phyloP scores from a whole-genome alignment of 1,284 basidiomycete species.

The Pseudozyma tsukubaensis region DNA sequence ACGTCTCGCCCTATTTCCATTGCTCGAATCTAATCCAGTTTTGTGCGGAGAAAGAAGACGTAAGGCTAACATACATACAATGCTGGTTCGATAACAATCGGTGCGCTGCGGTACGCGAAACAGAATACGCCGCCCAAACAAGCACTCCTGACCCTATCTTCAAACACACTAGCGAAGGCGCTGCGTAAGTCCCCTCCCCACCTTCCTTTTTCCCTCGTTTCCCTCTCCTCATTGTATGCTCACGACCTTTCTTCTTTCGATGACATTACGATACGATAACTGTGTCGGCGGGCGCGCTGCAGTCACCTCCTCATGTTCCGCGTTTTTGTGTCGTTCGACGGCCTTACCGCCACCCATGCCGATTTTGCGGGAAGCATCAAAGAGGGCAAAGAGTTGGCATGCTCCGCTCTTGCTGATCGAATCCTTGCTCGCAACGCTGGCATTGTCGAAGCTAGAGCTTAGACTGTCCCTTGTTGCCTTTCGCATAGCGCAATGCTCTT shows the following conservation, averaged over 20 bases:
- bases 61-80: too few relatives aligned
- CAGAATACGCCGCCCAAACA: constrained; percentile 27
- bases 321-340: constrained; percentile 14
- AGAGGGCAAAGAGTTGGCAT: constrained; percentile 29
- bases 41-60: too few relatives aligned
- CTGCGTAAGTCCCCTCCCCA: constrained; percentile 19
- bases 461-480: too few relatives aligned
- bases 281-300: neutral
- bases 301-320: constrained; percentile 21
- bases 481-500: too few relatives aligned
- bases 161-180: constrained; percentile 4
- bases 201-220: neutral
- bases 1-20: neutral
- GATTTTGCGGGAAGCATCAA: constrained; percentile 18
- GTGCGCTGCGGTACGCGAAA: neutral
- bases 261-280: too few relatives aligned
- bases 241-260: too few relatives aligned
- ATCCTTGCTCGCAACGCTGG: constrained; percentile 12
- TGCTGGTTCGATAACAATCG: too few relatives aligned
- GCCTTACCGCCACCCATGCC: constrained; percentile 2
- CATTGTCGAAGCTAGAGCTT: neutral
- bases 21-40: neutral
- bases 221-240: neutral
- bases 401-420: neutral
- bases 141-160: constrained; percentile 9